Conservation (phyloP, 2,329 filamentous ascomycete genomes). For the Neopestalotiopsis clavispora region DNA sequence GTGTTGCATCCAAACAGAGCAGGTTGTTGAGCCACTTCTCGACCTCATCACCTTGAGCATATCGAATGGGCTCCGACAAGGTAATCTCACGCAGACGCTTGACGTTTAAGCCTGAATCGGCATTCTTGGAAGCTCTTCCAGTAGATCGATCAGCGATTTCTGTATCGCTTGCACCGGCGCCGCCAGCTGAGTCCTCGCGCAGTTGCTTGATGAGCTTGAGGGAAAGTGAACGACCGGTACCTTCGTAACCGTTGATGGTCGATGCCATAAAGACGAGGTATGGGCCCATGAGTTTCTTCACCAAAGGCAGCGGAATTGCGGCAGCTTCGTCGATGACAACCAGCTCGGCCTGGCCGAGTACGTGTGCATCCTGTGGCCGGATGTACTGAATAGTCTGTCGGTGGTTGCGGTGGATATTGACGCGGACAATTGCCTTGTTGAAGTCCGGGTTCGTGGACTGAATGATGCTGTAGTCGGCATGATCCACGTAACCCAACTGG, state of each 20-base stretch:
- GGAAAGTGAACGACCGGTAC: conserved; percentile 91
- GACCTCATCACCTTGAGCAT: conserved; percentile 86
- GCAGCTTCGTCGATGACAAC: conserved; percentile 97
- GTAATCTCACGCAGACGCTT: conserved; percentile 91
- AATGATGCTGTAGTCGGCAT: conserved; percentile 96
- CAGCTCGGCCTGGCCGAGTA: conserved; percentile 91
- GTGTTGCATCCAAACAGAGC: conserved; percentile 89
- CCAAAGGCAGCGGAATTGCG: conserved; percentile 90
- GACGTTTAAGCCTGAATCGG: conserved; percentile 65
- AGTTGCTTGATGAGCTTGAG: conserved; percentile 97
- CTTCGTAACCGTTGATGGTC: conserved; percentile 98
- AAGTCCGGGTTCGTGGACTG: conserved; percentile 98
- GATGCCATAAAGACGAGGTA: conserved; percentile 99
- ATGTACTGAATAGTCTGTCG: conserved; percentile 99
- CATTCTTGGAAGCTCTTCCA: conserved; percentile 71
- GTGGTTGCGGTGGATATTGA: conserved; percentile 94
- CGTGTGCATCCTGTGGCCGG: conserved; percentile 92
- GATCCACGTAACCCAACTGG: conserved; percentile 89
- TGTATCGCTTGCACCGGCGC: conserved; percentile 55
- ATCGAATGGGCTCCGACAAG: conserved; percentile 91
- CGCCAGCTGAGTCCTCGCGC: conserved; percentile 83
- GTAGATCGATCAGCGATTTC: conserved; percentile 79
- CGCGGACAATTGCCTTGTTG: conserved; percentile 97
- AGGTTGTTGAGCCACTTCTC: conserved; percentile 97
- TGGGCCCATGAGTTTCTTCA: conserved; percentile 92